Percentiles rank a stretch among this genome's conserved stretches.
Evolutionary conservation across 495 filamentous ascomycete species (phyloP).

Genomic region (Lentithecium fluviatile): DNA sequence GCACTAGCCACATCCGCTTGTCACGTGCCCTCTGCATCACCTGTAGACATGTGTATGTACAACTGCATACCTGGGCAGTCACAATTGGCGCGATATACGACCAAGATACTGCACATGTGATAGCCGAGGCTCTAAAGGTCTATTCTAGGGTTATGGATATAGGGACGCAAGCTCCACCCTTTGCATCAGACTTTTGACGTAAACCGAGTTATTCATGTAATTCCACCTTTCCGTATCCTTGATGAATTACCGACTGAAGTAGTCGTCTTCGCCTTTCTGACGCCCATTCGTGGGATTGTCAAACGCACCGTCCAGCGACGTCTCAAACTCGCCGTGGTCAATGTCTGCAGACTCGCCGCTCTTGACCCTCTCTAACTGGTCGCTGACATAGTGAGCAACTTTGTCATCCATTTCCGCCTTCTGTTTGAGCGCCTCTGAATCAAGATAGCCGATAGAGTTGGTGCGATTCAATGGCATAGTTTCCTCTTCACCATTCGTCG

Average conservation of each 20-base stretch:
- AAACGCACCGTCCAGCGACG: conserved; percentile 37
- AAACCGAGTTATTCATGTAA: conserved; percentile 1
- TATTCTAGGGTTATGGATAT: conserved; percentile 16
- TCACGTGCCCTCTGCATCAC: neutral
- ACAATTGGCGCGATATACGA: too few species aligned
- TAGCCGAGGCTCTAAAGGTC: neutral
- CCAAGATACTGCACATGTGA: too few species aligned
- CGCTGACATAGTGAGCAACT: conserved; percentile 42
- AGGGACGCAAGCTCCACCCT: neutral
- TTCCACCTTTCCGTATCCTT: neutral
- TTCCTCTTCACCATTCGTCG: conserved; percentile 49
- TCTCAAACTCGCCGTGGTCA: conserved; percentile 41
- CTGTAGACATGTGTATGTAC: too few species aligned
- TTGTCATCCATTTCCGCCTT: conserved; percentile 42
- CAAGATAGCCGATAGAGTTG: conserved; percentile 35
- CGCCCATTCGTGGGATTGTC: conserved; percentile 23
- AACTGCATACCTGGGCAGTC: too few species aligned
- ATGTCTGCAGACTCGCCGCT: conserved; percentile 25
- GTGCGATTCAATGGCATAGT: conserved; percentile 31
- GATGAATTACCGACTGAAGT: conserved; percentile 16
- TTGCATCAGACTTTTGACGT: too few species aligned
- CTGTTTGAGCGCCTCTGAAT: conserved; percentile 38
- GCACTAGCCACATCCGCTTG: neutral
- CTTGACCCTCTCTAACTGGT: conserved; percentile 42
- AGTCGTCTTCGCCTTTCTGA: conserved; percentile 7